Evolutionary conservation across 176 grass and related monocot genomes (phyloP), one percentile per base, ranked within the genome.

Genomic region (Bromus sterilis): DNA sequence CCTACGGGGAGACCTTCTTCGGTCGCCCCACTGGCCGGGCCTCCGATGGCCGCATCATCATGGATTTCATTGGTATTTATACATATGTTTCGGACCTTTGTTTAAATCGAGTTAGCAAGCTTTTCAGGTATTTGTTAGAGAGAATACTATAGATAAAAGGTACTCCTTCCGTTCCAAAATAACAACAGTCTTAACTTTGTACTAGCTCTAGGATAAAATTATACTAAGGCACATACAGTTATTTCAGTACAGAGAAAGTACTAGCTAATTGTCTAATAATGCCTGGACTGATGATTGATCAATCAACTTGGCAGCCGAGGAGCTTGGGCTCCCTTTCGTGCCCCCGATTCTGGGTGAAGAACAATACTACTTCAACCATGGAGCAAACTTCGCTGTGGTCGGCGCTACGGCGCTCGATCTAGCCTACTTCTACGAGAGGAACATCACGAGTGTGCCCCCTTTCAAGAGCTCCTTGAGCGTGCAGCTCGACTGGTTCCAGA

Each of bases 401-500:
- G 74, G 86, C 6, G 71, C 40, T 11, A 88, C 74, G 6, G 86
- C 80, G 29, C 74, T 84, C 2, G 80, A 83, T 33, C 75, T 78
- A 0, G 32, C 18, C 28, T 88, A 74, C 75, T 88, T 63, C 72
- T 4, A 21, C 8, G 4, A 21, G 75, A 66, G 55, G 9, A 76
- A 87, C 77, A 64, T 65, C 76, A 63, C 59, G 0, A 56, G 55
- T 42, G 34, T 31, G 4, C 16, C 59, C 40, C 57, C 57, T 30
- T 82, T 48, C 11, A 87, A 87, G 34, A 82, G 13, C 72, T 75
- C 85, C 15, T 24, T 87, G 18, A 75, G 65, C 56, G 85, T 87
- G 78, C 85, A 87, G 64, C 66, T 87, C 11, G 68, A 61, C 11
- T 87, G 85, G 85, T 87, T 87, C 78, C n/a, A 65, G 24, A 64